phyloP scores from a whole-genome alignment of 371 early-diverging fungal species.

The Circinella umbellata region DNA sequence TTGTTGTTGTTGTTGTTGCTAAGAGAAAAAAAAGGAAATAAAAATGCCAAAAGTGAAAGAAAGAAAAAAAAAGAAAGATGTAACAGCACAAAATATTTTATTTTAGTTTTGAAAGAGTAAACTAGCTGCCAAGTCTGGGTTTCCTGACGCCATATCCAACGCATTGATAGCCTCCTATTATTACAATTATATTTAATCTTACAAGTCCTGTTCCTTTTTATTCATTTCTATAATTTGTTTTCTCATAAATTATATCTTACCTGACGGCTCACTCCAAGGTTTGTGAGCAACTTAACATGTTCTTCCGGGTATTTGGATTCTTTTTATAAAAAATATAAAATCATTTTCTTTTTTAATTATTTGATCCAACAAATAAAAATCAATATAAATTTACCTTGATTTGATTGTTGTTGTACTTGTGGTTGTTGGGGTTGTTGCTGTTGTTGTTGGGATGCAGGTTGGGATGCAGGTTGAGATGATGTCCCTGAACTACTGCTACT shows the following conservation, averaged over 20 bases:
- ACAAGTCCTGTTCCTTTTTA: neutral
- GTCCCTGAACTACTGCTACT: slow-evolving; percentile 10
- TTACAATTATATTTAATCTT: neutral
- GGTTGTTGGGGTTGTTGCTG: slow-evolving; percentile 13
- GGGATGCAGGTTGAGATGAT: slow-evolving; percentile 19
- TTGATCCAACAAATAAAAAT: neutral
- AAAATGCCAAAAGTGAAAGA: slow-evolving; percentile 13
- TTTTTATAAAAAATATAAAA: neutral
- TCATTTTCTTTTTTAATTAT: neutral
- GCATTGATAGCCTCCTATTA: slow-evolving; percentile 77
- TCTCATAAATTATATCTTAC: slow-evolving; percentile 16
- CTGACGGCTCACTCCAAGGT: slow-evolving; percentile 52
- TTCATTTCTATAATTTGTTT: neutral
- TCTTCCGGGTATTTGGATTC: slow-evolving; percentile 40
- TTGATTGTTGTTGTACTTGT: slow-evolving; percentile 4
- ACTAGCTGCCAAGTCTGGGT: slow-evolving; percentile 87
- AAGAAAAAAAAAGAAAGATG: neutral
- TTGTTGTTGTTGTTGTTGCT: no score
- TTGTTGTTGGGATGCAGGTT: slow-evolving; percentile 1
- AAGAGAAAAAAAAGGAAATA: slow-evolving; percentile 17
- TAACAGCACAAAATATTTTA: neutral
- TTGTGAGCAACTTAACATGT: slow-evolving; percentile 40
- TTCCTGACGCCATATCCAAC: slow-evolving; percentile 82
- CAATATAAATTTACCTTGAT: neutral
- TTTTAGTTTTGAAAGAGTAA: slow-evolving; percentile 62